Conservation (phyloP, 176 grass and related monocot species). For the Pontederia paniculata region DNA sequence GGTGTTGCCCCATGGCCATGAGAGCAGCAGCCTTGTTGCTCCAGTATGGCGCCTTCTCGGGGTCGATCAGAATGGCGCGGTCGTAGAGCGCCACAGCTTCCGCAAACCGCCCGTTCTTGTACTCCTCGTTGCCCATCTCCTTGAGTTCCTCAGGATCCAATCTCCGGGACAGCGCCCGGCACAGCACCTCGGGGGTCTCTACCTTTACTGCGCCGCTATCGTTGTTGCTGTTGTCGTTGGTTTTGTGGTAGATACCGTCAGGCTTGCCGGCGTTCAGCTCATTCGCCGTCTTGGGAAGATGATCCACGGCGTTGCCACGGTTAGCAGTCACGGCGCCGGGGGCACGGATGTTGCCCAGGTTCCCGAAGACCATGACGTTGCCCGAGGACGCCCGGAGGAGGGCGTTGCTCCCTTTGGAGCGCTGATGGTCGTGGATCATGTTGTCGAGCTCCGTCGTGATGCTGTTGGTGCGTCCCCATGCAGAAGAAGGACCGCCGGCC, state of each 20-base stretch:
- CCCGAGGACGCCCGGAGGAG: conserved; percentile 25
- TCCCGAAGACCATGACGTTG: conserved; percentile 30
- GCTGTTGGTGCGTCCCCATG: neutral
- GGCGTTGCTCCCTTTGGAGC: conserved; percentile 18
- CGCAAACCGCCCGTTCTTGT: conserved; percentile 16
- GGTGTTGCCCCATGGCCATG: conserved; percentile 20
- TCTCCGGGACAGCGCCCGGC: conserved; percentile 18
- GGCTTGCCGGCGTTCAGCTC: conserved; percentile 3
- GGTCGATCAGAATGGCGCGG: conserved; percentile 19
- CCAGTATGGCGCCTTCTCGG: conserved; percentile 20
- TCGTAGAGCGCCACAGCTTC: conserved; percentile 20
- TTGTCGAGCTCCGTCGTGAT: conserved; percentile 16
- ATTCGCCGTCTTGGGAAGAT: conserved; percentile 1
- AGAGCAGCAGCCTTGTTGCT: conserved; percentile 29
- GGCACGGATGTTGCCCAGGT: conserved; percentile 25
- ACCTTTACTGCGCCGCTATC: neutral
- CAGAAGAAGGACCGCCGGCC: neutral
- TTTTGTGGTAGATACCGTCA: neutral
- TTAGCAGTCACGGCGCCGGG: conserved; percentile 19
- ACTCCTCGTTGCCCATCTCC: conserved; percentile 32
- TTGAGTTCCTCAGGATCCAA: conserved; percentile 19
- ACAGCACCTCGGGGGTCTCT: conserved; percentile 2
- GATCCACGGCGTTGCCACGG: conserved; percentile 6
- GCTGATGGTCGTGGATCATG: conserved; percentile 31
- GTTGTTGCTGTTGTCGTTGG: neutral